Evolutionary conservation across 179 eudicot species (phyloP).

Genomic region (Spinacia oleracea): DNA sequence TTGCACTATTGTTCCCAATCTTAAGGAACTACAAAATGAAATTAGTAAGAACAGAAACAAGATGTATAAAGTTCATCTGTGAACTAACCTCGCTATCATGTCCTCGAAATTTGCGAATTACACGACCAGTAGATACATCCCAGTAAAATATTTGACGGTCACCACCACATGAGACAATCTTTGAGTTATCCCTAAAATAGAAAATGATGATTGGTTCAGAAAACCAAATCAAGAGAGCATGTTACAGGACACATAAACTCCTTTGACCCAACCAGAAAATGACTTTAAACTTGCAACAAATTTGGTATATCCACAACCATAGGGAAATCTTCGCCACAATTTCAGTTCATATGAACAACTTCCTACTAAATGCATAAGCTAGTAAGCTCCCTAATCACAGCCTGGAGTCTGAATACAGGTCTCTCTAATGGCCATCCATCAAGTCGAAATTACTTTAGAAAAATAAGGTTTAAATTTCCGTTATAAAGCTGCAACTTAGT

Average conservation of each 20-base stretch:
- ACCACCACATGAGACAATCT: constrained; percentile 83
- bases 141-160: constrained; percentile 92
- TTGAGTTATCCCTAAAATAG: constrained; percentile 75
- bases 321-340: not conserved
- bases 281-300: not conserved
- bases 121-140: constrained; percentile 92
- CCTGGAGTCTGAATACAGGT: not conserved
- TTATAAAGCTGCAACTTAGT: not conserved
- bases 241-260: not conserved
- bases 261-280: not conserved
- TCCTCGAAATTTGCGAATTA: constrained; percentile 87
- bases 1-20: not conserved
- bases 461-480: not conserved
- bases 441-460: not conserved
- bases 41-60: not conserved
- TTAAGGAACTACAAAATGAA: not conserved
- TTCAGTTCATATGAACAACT: not conserved
- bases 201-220: not conserved
- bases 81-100: constrained; percentile 91
- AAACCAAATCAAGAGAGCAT: not conserved
- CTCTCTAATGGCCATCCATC: not conserved
- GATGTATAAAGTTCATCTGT: not conserved
- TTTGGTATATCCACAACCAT: not conserved
- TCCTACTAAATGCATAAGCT: not conserved
- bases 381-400: not conserved